Conservation (phyloP, 2,329 filamentous ascomycete species). For the Aspergillus spinulosporus region DNA sequence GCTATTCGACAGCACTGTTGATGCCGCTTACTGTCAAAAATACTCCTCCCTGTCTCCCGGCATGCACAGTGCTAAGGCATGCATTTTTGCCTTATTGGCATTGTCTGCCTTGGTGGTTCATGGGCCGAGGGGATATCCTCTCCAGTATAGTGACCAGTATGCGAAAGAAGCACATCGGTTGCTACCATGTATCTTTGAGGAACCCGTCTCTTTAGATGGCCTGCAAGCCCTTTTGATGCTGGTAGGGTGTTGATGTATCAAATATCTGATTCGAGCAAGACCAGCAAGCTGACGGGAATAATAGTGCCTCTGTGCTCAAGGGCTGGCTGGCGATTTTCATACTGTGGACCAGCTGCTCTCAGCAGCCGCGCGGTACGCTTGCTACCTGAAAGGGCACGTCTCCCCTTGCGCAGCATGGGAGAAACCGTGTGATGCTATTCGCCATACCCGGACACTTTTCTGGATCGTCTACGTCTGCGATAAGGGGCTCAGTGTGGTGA, state of each 20-base stretch:
- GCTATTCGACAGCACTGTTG: conserved; percentile 15
- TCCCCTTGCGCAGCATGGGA: not conserved
- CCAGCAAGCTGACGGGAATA: not conserved
- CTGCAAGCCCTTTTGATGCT: conserved; percentile 16
- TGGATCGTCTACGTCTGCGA: conserved; percentile 15
- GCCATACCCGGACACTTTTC: conserved; percentile 13
- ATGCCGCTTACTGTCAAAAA: conserved; percentile 11
- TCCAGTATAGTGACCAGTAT: not conserved
- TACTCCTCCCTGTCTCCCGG: not conserved
- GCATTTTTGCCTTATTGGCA: conserved; percentile 16
- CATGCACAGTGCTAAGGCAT: conserved; percentile 3
- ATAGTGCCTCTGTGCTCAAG: conserved; percentile 6
- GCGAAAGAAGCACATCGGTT: not conserved
- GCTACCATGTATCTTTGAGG: not conserved
- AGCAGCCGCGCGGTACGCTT: conserved; percentile 12
- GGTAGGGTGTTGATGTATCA: not conserved
- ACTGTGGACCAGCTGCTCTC: conserved; percentile 4
- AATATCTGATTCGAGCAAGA: too few species aligned
- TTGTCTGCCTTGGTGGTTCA: not conserved
- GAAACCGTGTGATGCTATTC: not conserved
- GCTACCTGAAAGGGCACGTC: conserved; percentile 16
- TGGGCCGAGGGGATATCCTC: not conserved
- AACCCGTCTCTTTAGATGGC: conserved; percentile 14
- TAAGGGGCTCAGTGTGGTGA: conserved; percentile 13
- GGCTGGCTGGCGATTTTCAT: not conserved